A percentile compares a stretch with the other conserved stretches of the same genome.
phyloP scores from a whole-genome alignment of 805 yeast species.

The Myxozyma nipponensis region DNA sequence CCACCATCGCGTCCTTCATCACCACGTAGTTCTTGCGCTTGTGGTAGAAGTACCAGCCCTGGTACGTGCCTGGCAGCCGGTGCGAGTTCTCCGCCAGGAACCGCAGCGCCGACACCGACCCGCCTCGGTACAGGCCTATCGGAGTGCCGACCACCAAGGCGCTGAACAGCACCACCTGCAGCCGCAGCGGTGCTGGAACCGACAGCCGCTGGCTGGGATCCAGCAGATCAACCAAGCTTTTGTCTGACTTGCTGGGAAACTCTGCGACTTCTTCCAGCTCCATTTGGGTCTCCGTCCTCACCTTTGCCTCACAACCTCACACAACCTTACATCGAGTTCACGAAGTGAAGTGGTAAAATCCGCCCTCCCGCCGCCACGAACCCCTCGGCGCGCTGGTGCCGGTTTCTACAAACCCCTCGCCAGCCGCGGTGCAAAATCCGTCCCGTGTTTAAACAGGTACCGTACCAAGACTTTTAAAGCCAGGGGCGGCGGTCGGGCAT shows the following conservation, averaged over 20 bases:
- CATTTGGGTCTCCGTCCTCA: background rate
- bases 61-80: slow-evolving; percentile 67
- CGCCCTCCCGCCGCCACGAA: too few relatives aligned
- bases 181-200: background rate
- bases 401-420: too few relatives aligned
- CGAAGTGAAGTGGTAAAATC: too few relatives aligned
- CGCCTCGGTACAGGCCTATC: slow-evolving; percentile 58
- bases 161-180: slow-evolving; percentile 2
- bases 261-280: background rate
- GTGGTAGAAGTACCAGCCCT: slow-evolving; percentile 87
- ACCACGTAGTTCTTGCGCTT: slow-evolving; percentile 76
- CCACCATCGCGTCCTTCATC: slow-evolving; percentile 48
- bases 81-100: slow-evolving; percentile 80
- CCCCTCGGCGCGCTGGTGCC: too few relatives aligned
- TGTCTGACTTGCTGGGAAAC: background rate
- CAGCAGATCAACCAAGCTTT: background rate
- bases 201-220: background rate
- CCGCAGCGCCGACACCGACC: slow-evolving; percentile 50
- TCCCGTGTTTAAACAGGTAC: too few relatives aligned
- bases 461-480: too few relatives aligned
- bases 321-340: too few relatives aligned
- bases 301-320: too few relatives aligned
- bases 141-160: slow-evolving; percentile 29
- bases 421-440: too few relatives aligned
- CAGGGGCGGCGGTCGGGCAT: too few relatives aligned